phyloP scores from a whole-genome alignment of 179 eudicot genomes.

The Beta lomatogona region DNA sequence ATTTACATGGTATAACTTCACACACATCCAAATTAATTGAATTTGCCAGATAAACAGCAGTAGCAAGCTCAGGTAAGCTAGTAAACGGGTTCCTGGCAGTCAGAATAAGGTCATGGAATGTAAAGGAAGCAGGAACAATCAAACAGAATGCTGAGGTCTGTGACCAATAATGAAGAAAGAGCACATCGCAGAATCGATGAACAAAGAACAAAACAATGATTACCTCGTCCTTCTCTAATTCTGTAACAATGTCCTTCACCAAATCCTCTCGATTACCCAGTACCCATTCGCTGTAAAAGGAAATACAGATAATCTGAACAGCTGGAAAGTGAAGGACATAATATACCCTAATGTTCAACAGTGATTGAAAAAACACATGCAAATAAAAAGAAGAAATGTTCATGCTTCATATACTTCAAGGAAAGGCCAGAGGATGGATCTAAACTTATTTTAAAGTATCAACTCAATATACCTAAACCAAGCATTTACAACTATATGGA shows the following conservation, averaged over 20 bases:
- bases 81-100: background rate
- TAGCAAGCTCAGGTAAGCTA: background rate
- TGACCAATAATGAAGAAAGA: background rate
- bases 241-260: conserved; percentile 84
- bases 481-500: background rate
- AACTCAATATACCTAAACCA: background rate
- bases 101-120: background rate
- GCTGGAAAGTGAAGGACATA: background rate
- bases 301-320: conserved; percentile 6
- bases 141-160: background rate
- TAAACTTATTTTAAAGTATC: background rate
- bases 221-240: conserved; percentile 91
- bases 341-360: background rate
- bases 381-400: background rate
- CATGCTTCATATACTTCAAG: background rate
- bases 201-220: background rate
- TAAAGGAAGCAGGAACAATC: conserved; percentile 11
- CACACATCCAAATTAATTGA: background rate
- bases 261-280: conserved; percentile 96
- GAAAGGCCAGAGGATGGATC: too few species aligned
- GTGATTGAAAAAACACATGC: background rate
- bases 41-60: background rate
- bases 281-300: conserved; percentile 89
- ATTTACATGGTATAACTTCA: background rate
- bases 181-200: background rate